Percentiles rank a stretch among this genome's conserved stretches.
Conservation (phyloP, 495 filamentous ascomycete genomes). For the Poronia punctata region DNA sequence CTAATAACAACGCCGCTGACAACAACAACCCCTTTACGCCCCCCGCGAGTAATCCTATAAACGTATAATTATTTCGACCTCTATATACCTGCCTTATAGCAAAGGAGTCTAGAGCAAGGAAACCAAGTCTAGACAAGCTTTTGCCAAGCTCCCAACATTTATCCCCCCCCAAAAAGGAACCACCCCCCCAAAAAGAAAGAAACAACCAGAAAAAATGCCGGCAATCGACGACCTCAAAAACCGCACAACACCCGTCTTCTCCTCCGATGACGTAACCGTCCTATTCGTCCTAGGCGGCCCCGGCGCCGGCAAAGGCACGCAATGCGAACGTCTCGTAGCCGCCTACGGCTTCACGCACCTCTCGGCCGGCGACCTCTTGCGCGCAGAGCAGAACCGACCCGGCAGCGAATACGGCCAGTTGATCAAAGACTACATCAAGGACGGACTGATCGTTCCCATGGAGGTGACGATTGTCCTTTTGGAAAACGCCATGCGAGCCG, state of each 20-base stretch:
- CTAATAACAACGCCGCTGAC: no score
- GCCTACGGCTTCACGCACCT: conserved; percentile 91
- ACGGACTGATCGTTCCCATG: conserved; percentile 96
- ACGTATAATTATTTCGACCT: no score
- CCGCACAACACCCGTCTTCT: conserved; percentile 64
- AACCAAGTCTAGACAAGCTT: no score
- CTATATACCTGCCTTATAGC: no score
- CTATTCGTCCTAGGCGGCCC: conserved; percentile 80
- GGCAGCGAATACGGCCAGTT: conserved; percentile 82
- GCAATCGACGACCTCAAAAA: conserved; percentile 35
- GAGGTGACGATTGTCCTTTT: conserved; percentile 92
- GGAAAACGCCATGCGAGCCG: conserved; percentile 75
- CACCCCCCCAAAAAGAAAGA: not conserved
- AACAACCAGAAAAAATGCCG: conserved; percentile 23
- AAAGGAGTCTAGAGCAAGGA: no score
- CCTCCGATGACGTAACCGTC: conserved; percentile 71
- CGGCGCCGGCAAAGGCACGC: conserved; percentile 74
- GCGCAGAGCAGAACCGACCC: conserved; percentile 81
- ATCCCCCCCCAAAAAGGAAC: no score
- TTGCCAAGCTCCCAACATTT: no score
- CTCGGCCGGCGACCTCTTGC: conserved; percentile 85
- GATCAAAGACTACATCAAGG: conserved; percentile 82
- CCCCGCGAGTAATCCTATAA: no score
- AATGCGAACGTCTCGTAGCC: conserved; percentile 82
- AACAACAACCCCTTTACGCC: no score